Evolutionary conservation across 176 grass and related monocot species (phyloP), one percentile per base, ranked within the genome.

Genomic region (Urochloa ruziziensis): DNA sequence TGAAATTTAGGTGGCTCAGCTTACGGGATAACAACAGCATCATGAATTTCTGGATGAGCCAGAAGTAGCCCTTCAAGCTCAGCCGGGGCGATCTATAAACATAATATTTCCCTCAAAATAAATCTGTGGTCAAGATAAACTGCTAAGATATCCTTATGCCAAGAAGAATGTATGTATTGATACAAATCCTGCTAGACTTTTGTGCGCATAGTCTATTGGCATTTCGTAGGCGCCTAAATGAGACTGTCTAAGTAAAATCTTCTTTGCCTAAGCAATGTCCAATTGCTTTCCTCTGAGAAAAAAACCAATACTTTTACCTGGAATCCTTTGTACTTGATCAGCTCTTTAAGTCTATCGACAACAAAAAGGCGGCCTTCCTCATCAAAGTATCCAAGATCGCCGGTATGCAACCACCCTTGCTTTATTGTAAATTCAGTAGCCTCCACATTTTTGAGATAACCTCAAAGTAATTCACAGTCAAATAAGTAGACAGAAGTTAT

Each of bases 241-340:
- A 56, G 53, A 56, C 0, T 56, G 21, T 19, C 7, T 56, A 52
- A 52, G 49, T 73, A 64, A 75, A 48, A 3, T 73, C 19, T 73
- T 52, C 28, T 16, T 4, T 48, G 46, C 46, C 46, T 48, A 23
- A 53, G 51, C 17, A 53, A 21, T 23, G 19, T 23, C 51, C 51
- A 23, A 2, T 23, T 54, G 23, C 21, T 54, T 54, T 43, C 25
- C 72, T 79, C 35, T 6, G 28, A 35, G 64, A 78, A 11, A 6
- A 16, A 40, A 42, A 40, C 28, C 25, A 25, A 17, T 81, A 37
- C 43, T 1, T 10, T 79, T 95, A 98, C 91, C 93, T 95, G 96
- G 67, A 88, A 95, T 77, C 96, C 96, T 86, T 95, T 95, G 87
- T 90, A 98, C 78, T 98, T 98, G 73, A 98, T 98, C 75, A 98